Base-by-base conservation (phyloP, 257 asterid genomes). In the Haberlea rhodopensis region DNA sequence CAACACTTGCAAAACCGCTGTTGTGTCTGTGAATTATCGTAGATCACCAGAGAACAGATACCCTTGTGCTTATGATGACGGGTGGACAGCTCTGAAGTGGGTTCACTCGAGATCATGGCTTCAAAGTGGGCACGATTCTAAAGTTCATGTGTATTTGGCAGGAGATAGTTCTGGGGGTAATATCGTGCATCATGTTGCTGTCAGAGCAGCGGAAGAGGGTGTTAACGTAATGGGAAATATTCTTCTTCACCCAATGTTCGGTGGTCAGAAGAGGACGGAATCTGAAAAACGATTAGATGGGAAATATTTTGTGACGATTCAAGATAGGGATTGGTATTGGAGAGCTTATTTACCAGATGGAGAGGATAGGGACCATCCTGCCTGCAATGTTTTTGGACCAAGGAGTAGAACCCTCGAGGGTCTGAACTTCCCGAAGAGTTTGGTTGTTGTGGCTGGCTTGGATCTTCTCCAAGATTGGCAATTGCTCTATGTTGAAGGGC, bases 321-420 rank as follows among this genome's bases (percentile, higher is more conserved):
- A n/a, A n/a, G 96, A 89, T 21, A 62, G 92, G 51, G 96, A 89
- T 74, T 89, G 96, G 92, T 86, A 89, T 48, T 86, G 96, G 96
- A 64, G 90, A 27, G 96, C 95, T 0, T 89, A 82, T 67, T 34
- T 89, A 24, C 96, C 95, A 0, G 85, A 81, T 62, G 90, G 95
- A 10, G 90, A 85, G 24, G 90, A 86, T 60, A 69, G 95, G 25
- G 95, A 89, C 53, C 96, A 89, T 63, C 96, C 95, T 0, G 95
- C 96, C 0, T 89, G 95, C 63, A 86, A 89, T 21, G 86, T 83
- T 9, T 86, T 89, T 3, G 96, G 95, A 1, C 91, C 85, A 1
- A 73, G 88, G 56, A 66, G 91, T 18, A 60, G 23, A 55, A 71
- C 62, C 34, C 64, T 89, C 1, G 71, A 73, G 43, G 84, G 78